Percentiles rank a stretch among this genome's conserved stretches.
phyloP scores from a whole-genome alignment of 2,329 filamentous ascomycete genomes.

The Peltaster fructicola region DNA sequence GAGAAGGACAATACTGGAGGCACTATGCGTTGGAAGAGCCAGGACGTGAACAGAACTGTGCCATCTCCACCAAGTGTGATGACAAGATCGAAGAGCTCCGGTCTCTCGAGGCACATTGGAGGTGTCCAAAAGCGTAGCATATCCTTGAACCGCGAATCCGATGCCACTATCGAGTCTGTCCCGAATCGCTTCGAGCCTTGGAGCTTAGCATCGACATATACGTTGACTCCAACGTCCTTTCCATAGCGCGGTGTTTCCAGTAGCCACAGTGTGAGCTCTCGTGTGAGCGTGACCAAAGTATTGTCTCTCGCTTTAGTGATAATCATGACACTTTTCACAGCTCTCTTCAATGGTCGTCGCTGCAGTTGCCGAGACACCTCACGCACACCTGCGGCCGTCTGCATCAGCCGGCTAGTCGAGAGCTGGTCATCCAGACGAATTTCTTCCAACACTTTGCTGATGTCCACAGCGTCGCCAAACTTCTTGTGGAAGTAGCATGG shows the following conservation, averaged over 20 bases:
- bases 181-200: constrained; percentile 77
- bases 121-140: constrained; percentile 96
- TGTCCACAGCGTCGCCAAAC: constrained; percentile 90
- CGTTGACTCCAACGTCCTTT: constrained; percentile 76
- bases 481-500: constrained; percentile 97
- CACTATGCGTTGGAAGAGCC: constrained; percentile 81
- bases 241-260: constrained; percentile 79
- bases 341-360: constrained; percentile 75
- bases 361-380: constrained; percentile 94
- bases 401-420: constrained; percentile 83
- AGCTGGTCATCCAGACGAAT: constrained; percentile 76
- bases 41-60: constrained; percentile 74
- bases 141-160: constrained; percentile 56
- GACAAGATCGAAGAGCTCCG: constrained; percentile 91
- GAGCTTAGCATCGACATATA: constrained; percentile 95
- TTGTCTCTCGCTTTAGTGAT: constrained; percentile 97
- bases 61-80: constrained; percentile 74
- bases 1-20: constrained; percentile 74
- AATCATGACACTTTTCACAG: constrained; percentile 91
- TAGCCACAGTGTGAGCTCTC: constrained; percentile 76
- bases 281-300: constrained; percentile 70
- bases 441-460: constrained; percentile 86
- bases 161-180: constrained; percentile 49
- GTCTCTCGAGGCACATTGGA: constrained; percentile 81
- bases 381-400: constrained; percentile 85